These are phyloP conservation scores for Gaultheria prostrata DNA, from an alignment of 148 eudicot species.

Conservation along the genomic window DNA sequence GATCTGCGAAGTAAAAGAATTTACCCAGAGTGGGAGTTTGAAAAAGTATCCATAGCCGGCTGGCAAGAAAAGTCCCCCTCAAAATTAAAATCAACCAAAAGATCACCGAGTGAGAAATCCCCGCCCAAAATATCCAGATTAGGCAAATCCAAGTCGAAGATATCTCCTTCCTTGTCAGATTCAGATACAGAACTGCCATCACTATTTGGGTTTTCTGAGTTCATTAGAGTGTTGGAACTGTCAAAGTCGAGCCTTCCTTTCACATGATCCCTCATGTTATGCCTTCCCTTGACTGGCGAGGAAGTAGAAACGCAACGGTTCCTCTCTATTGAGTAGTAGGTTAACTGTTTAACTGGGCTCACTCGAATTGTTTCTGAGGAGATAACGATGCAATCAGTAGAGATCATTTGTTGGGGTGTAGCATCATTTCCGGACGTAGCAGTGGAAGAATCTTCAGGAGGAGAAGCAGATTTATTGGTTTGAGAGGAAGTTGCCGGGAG, in stretches of 20 bases:
- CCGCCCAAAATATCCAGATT: constrained; percentile 55
- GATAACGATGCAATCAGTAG: constrained; percentile 66
- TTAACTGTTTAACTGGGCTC: constrained; percentile 65
- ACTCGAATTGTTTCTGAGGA: constrained; percentile 71
- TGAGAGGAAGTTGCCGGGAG: constrained; percentile 58
- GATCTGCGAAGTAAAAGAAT: not conserved
- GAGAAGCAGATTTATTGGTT: constrained; percentile 56
- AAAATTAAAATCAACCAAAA: constrained; percentile 65
- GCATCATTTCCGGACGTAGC: constrained; percentile 39
- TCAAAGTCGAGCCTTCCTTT: constrained; percentile 92
- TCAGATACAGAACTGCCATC: constrained; percentile 44
- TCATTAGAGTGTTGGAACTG: constrained; percentile 41
- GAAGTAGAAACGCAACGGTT: constrained; percentile 53
- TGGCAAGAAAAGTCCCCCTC: constrained; percentile 42
- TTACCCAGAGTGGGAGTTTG: constrained; percentile 48
- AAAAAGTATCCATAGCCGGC: constrained; percentile 38
- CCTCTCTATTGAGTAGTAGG: constrained; percentile 60
- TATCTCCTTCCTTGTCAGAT: constrained; percentile 57
- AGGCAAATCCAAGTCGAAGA: constrained; percentile 66
- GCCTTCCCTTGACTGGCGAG: constrained; percentile 60
- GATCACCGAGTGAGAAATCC: constrained; percentile 55
- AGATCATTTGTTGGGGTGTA: constrained; percentile 43
- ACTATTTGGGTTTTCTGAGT: constrained; percentile 32
- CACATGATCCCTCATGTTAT: constrained; percentile 58
- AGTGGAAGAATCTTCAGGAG: constrained; percentile 49